phyloP scores from a whole-genome alignment of 2,329 filamentous ascomycete genomes.

The Sphaerulina vaccinii region DNA sequence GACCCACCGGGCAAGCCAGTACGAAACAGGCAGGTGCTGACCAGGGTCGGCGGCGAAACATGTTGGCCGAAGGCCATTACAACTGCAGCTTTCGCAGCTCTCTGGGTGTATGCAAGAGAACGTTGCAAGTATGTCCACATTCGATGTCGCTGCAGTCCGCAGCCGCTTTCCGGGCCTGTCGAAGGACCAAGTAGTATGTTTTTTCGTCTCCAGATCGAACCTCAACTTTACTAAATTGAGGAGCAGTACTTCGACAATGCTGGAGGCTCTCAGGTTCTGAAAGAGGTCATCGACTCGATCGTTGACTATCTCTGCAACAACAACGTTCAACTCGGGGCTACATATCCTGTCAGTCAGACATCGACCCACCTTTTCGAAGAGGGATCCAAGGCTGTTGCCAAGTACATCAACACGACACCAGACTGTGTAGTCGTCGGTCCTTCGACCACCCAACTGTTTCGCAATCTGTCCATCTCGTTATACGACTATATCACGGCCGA shows the following conservation, averaged over 20 bases:
- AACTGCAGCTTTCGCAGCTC: not conserved
- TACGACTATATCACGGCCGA: conserved; percentile 58
- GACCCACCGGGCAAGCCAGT: conserved; percentile 1
- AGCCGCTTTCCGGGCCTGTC: conserved; percentile 67
- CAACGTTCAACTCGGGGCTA: conserved; percentile 75
- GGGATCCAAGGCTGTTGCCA: conserved; percentile 65
- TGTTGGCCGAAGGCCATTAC: not conserved
- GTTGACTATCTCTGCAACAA: conserved; percentile 63
- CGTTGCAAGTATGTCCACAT: conserved; percentile 29
- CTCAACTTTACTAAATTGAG: not conserved
- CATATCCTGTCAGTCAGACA: conserved; percentile 60
- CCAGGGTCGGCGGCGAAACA: conserved; percentile 1
- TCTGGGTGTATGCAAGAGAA: not conserved
- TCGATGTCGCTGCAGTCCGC: conserved; percentile 58
- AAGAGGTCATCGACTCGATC: conserved; percentile 67
- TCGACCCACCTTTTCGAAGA: conserved; percentile 60
- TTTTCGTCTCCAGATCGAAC: not conserved
- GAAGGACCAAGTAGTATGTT: conserved; percentile 56
- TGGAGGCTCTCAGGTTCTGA: conserved; percentile 66
- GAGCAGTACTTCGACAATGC: conserved; percentile 70
- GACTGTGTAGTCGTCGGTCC: conserved; percentile 71
- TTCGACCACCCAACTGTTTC: conserved; percentile 73
- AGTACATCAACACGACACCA: conserved; percentile 65
- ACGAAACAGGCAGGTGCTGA: conserved; percentile 19
- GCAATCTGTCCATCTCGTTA: conserved; percentile 62